phyloP scores from a whole-genome alignment of 2,329 filamentous ascomycete genomes.

The Calonectria pseudoreteaudii region DNA sequence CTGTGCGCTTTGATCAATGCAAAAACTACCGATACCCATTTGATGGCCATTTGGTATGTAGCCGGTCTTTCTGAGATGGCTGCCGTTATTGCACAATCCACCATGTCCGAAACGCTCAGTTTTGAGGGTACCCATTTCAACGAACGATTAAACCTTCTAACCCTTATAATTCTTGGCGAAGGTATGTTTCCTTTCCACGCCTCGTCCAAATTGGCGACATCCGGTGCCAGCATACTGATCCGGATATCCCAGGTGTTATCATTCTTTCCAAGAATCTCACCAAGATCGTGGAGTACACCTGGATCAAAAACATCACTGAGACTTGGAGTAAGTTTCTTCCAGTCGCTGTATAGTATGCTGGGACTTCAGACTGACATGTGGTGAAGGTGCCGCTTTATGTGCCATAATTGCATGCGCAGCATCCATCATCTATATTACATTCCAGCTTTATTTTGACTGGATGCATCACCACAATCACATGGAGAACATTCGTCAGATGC shows the following conservation, averaged over 20 bases:
- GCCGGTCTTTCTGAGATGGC: conserved; percentile 9
- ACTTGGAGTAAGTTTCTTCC: conserved; percentile 5
- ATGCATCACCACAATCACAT: conserved; percentile 25
- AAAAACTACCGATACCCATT: background rate
- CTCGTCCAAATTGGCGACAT: background rate
- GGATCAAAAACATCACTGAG: background rate
- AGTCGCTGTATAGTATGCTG: too few species aligned
- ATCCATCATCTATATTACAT: conserved; percentile 19
- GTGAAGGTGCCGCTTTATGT: background rate
- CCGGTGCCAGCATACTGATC: background rate
- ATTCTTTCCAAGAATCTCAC: conserved; percentile 24
- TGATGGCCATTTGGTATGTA: conserved; percentile 12
- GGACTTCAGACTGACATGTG: background rate
- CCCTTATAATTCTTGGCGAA: conserved; percentile 22
- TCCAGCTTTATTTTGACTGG: conserved; percentile 27
- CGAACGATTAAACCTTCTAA: conserved; percentile 19
- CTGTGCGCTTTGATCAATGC: background rate
- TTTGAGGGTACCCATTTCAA: conserved; percentile 23
- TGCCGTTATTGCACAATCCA: conserved; percentile 8
- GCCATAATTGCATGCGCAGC: conserved; percentile 18
- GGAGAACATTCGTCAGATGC: background rate
- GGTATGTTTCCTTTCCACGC: background rate
- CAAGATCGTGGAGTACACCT: conserved; percentile 23
- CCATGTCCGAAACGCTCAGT: conserved; percentile 12
- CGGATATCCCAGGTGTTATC: background rate